A percentile compares a stretch with the other conserved stretches of the same genome.
These are phyloP conservation scores for Colletotrichum destructivum DNA, from an alignment of 2,329 filamentous ascomycete species.

Conservation along the genomic window DNA sequence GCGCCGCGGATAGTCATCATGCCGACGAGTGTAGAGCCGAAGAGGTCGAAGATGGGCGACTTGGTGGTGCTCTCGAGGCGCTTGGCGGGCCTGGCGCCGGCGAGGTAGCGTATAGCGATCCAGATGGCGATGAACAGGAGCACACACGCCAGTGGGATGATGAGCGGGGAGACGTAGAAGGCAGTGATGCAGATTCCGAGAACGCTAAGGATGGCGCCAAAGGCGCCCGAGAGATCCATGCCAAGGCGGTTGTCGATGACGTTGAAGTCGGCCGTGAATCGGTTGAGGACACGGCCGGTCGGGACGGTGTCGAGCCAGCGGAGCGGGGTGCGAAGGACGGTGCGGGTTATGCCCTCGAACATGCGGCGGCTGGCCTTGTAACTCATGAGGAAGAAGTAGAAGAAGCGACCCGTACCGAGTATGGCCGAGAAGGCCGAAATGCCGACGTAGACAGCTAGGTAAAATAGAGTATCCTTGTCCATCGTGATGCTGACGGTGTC, in stretches of 20 bases:
- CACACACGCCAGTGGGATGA: slow-evolving; percentile 73
- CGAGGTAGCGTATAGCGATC: slow-evolving; percentile 74
- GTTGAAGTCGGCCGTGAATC: slow-evolving; percentile 84
- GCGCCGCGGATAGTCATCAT: slow-evolving; percentile 84
- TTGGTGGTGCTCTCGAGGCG: slow-evolving; percentile 83
- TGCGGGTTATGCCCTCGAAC: slow-evolving; percentile 77
- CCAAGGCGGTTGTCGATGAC: slow-evolving; percentile 79
- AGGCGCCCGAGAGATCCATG: slow-evolving; percentile 73
- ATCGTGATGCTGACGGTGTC: slow-evolving; percentile 48
- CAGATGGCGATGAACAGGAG: slow-evolving; percentile 72
- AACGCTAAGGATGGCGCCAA: slow-evolving; percentile 73
- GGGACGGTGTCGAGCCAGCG: slow-evolving; percentile 87
- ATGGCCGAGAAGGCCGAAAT: slow-evolving; percentile 71
- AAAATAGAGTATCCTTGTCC: slow-evolving; percentile 68
- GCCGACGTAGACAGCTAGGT: slow-evolving; percentile 77
- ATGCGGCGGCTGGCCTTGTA: slow-evolving; percentile 78
- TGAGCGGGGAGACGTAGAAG: slow-evolving; percentile 76
- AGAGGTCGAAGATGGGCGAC: slow-evolving; percentile 85
- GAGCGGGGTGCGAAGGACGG: slow-evolving; percentile 80
- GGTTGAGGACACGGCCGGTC: slow-evolving; percentile 81
- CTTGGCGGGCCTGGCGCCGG: slow-evolving; percentile 82
- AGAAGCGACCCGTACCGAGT: slow-evolving; percentile 74
- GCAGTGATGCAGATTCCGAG: slow-evolving; percentile 77
- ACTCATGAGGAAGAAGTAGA: slow-evolving; percentile 75
- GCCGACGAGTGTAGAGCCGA: slow-evolving; percentile 80